phyloP scores from a whole-genome alignment of 768 basidiomycete species.

The Piloderma croceum region DNA sequence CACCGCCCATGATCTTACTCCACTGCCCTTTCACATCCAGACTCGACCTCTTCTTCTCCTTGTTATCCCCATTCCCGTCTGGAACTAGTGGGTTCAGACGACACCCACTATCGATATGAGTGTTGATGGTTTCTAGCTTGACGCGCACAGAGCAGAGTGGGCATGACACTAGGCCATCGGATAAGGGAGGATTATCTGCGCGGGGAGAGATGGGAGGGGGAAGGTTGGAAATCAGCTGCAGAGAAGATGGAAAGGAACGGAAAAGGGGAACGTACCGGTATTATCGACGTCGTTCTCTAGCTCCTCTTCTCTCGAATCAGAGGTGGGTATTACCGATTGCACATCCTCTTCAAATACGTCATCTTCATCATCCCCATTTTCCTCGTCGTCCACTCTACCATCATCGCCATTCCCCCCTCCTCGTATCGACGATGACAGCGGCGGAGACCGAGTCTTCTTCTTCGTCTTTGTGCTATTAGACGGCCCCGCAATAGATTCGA shows the following conservation, averaged over 20 bases:
- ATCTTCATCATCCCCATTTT: too few species aligned
- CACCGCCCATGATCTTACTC: constrained; percentile 43
- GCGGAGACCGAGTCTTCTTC: constrained; percentile 15
- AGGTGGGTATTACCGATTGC: constrained; percentile 21
- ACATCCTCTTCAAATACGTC: constrained; percentile 17
- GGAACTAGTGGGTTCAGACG: too few species aligned
- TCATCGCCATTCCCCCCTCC: too few species aligned
- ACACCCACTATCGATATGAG: constrained; percentile 64
- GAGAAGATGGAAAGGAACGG: neutral
- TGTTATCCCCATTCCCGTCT: too few species aligned
- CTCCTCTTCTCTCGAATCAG: constrained; percentile 28
- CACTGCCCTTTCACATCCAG: constrained; percentile 31
- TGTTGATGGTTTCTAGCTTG: constrained; percentile 46
- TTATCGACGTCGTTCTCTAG: constrained; percentile 14
- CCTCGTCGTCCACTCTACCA: too few species aligned
- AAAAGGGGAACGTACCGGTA: too few species aligned
- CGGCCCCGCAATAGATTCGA: constrained; percentile 25
- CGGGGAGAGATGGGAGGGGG: neutral
- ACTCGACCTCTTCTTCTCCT: constrained; percentile 21
- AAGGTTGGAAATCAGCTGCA: too few species aligned
- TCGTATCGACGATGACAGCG: too few species aligned
- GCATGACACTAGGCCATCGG: constrained; percentile 37
- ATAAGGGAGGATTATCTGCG: constrained; percentile 1
- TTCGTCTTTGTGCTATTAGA: constrained; percentile 18
- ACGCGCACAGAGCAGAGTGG: constrained; percentile 54